Base-by-base conservation (phyloP, 306 rosid species). In the Citrullus mucosospermus region DNA sequence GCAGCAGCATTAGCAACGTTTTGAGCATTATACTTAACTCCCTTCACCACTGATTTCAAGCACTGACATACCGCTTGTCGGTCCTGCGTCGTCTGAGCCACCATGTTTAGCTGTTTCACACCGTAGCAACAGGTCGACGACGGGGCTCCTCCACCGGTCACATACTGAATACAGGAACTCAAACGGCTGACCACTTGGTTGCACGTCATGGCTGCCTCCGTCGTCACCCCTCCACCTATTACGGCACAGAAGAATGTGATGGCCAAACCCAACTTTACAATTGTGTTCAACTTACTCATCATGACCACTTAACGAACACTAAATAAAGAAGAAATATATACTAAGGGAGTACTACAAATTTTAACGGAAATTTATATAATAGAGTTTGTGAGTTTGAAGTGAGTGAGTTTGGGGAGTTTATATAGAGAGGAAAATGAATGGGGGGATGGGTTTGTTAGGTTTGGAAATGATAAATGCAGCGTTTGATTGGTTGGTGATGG, bases 51-150 rank as follows among this genome's bases (percentile, higher is more conserved):
- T 0, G 79, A 22, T 59, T 90, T 85, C 85, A 92, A 48, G 85
- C 97, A 92, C 20, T 54, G 78, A 41, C 92, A 92, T 2, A 50
- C 79, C 0, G 7, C 0, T 78, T 74, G 86, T 58, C 89, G 84
- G 55, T 85, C 92, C 0, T 10, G 0, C 2, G 86, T 71, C 44
- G 85, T 84, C 22, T 51, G 80, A 4, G 91, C 90, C 13, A 12
- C 17, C 5, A 1, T 0, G 17, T 3, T 46, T 6, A 48, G 5
- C 17, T 48, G 54, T 48, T 2, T 67, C 12, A 91, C 54, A 4
- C 90, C 87, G 30, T 0, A 0, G 65, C 91, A 90, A 50, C 91
- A 88, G 0, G 0, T 0, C 0, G n/a, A 0, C 0, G 89, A 0
- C 0, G 70, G 70, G 3, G 16, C 0, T 1, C 89, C 91, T 1